These are phyloP conservation scores for Chimonanthus salicifolius DNA, from an alignment of 164 flowering plant species.

Conservation along the genomic window DNA sequence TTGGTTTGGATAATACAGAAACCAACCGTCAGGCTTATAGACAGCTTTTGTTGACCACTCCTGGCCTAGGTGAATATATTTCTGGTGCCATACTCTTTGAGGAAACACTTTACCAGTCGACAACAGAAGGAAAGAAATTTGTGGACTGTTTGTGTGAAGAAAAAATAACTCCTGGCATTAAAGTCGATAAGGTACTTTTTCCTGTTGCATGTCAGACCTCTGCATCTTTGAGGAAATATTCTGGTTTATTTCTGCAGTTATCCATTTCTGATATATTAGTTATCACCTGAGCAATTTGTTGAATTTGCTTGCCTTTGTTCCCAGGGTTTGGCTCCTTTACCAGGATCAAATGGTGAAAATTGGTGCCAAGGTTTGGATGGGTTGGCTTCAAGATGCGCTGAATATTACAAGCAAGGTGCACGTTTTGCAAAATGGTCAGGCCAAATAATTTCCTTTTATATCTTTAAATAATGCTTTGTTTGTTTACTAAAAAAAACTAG, in stretches of 20 bases:
- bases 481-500: no score
- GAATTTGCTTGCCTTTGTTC: slow-evolving; percentile 4
- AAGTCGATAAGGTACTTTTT: slow-evolving; percentile 37
- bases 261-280: background rate
- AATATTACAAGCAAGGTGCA: slow-evolving; percentile 88
- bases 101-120: slow-evolving; percentile 91
- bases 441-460: background rate
- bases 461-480: no score
- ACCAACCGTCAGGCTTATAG: no score
- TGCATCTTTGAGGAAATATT: background rate
- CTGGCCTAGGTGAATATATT: slow-evolving; percentile 76
- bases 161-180: slow-evolving; percentile 80
- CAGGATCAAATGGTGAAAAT: slow-evolving; percentile 55
- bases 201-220: background rate
- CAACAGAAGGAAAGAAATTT: slow-evolving; percentile 72
- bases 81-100: slow-evolving; percentile 89
- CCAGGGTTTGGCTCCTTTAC: slow-evolving; percentile 82
- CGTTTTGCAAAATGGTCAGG: slow-evolving; percentile 87
- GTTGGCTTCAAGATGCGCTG: slow-evolving; percentile 81
- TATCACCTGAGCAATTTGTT: background rate
- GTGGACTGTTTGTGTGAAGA: slow-evolving; percentile 63
- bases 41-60: slow-evolving; percentile 49
- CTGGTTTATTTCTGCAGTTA: background rate
- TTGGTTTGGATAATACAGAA: no score
- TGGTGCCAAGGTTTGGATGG: slow-evolving; percentile 59